phyloP scores from a whole-genome alignment of 2,329 filamentous ascomycete genomes.

The Chalaropsis thielavioides region DNA sequence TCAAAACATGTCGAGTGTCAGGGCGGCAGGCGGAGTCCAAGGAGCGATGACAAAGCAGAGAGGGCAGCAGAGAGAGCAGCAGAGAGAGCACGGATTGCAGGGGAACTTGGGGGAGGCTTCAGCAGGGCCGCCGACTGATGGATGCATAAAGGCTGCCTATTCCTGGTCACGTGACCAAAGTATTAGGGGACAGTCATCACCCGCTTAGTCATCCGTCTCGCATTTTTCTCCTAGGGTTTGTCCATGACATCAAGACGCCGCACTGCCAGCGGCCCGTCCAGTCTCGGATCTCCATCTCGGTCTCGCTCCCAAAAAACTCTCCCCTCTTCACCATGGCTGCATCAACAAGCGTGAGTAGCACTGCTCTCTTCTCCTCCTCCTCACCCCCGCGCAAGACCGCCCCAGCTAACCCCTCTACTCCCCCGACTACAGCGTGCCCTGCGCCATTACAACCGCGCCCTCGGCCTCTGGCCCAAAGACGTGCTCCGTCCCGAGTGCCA shows the following conservation, averaged over 20 bases:
- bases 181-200: no score
- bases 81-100: neutral
- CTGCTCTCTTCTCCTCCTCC: neutral
- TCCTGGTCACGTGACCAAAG: neutral
- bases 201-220: neutral
- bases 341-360: conserved; percentile 19
- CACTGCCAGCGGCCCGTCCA: no score
- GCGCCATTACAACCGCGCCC: conserved; percentile 34
- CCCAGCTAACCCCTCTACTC: no score
- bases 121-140: neutral
- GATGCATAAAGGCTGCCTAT: neutral
- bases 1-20: neutral
- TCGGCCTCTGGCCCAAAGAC: conserved; percentile 49
- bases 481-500: conserved; percentile 47
- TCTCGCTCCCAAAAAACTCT: no score
- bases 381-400: no score
- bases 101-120: neutral
- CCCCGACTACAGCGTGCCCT: conserved; percentile 10
- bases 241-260: neutral
- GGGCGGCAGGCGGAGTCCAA: neutral
- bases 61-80: neutral
- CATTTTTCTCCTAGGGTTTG: neutral
- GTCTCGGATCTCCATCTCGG: no score
- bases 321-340: conserved; percentile 19
- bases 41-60: neutral